Evolutionary conservation across 495 filamentous ascomycete genomes (phyloP).

Genomic region (Daldinia childiae): DNA sequence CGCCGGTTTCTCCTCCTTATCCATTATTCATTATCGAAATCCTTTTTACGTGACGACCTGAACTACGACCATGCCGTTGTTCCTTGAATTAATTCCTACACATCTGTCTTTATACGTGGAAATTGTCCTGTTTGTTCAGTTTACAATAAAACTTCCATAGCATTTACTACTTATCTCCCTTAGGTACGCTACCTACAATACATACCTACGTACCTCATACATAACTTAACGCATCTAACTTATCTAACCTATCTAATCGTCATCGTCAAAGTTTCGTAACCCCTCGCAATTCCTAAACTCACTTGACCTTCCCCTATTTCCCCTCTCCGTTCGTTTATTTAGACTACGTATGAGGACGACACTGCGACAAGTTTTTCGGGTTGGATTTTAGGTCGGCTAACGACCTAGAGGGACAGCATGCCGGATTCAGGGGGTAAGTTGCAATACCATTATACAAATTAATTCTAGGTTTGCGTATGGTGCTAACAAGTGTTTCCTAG

Average conservation of each 20-base stretch:
- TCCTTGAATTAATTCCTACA: conserved; percentile 11
- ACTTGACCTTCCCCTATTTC: conserved; percentile 3
- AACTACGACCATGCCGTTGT: conserved; percentile 25
- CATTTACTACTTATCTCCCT: conserved; percentile 13
- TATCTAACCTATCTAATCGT: conserved; percentile 11
- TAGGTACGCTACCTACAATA: neutral
- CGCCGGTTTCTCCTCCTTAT: conserved; percentile 29
- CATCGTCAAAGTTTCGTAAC: conserved; percentile 7
- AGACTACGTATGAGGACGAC: conserved; percentile 18
- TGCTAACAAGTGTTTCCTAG: conserved; percentile 19
- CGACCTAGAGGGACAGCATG: conserved; percentile 29
- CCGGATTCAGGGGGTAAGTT: conserved; percentile 37
- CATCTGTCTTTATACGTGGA: conserved; percentile 8
- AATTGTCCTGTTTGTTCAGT: conserved; percentile 21
- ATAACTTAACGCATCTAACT: no score
- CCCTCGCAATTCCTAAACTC: conserved; percentile 2
- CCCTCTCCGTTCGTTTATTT: neutral
- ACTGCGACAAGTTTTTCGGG: conserved; percentile 9
- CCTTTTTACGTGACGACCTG: conserved; percentile 9
- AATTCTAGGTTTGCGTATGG: neutral
- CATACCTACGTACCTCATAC: neutral
- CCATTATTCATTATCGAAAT: conserved; percentile 20
- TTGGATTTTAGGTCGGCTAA: conserved; percentile 20
- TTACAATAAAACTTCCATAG: conserved; percentile 10
- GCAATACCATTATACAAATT: conserved; percentile 5